Conservation (phyloP, 164 flowering plant genomes). For the Vitis labrusca region DNA sequence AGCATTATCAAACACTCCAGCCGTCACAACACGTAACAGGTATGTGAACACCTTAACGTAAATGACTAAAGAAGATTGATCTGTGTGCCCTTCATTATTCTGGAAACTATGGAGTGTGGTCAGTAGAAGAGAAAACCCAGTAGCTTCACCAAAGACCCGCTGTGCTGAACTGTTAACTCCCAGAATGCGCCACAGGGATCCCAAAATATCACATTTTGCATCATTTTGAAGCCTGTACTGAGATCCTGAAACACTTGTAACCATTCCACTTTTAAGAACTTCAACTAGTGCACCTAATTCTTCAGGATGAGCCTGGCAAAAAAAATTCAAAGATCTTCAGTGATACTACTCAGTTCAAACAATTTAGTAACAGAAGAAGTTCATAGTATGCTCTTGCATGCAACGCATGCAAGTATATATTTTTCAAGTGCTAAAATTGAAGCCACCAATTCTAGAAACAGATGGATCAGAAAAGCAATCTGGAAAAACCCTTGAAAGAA, state of each 20-base stretch:
- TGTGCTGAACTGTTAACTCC: conserved; percentile 80
- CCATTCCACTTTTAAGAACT: conserved; percentile 94
- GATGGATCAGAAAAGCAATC: not conserved
- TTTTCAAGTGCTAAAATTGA: not conserved
- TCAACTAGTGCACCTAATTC: conserved; percentile 88
- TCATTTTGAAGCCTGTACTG: conserved; percentile 81
- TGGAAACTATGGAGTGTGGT: conserved; percentile 86
- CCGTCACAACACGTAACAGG: conserved; percentile 82
- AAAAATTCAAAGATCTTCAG: conserved; percentile 14
- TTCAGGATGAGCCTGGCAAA: conserved; percentile 83
- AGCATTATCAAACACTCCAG: conserved; percentile 78
- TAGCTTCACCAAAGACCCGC: conserved; percentile 95
- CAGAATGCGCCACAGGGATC: conserved; percentile 90
- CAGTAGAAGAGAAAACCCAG: conserved; percentile 92
- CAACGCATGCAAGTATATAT: not conserved
- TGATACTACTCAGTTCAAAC: not conserved
- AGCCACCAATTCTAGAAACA: not conserved
- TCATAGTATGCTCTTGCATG: too few relatives aligned
- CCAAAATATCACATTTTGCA: conserved; percentile 92
- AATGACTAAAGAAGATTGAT: conserved; percentile 42
- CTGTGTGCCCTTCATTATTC: conserved; percentile 52
- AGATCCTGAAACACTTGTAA: conserved; percentile 80
- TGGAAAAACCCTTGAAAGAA: not conserved
- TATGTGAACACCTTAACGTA: conserved; percentile 70
- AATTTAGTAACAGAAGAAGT: conserved; percentile 1